These are phyloP conservation scores for Leccinellum rugosiceps DNA, from an alignment of 768 basidiomycete species.

Conservation along the genomic window DNA sequence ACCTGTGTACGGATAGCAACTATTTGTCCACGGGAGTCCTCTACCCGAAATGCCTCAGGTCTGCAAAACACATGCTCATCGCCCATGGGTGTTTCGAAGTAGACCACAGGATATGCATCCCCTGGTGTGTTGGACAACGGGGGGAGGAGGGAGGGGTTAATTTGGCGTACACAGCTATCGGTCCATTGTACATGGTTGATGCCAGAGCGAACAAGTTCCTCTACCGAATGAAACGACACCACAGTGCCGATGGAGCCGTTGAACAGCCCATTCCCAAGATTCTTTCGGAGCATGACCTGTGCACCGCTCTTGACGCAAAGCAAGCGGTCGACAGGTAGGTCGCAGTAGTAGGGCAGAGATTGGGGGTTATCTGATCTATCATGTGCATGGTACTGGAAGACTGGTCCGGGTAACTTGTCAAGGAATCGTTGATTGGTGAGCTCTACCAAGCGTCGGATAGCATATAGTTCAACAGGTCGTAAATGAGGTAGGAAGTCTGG, in stretches of 20 bases:
- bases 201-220: not conserved
- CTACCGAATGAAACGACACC: not conserved
- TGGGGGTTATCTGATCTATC: not conserved
- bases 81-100: not conserved
- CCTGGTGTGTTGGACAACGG: too few relatives aligned
- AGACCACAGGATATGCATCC: not conserved
- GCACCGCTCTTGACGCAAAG: not conserved
- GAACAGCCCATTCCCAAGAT: not conserved
- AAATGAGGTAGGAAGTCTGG: not conserved
- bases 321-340: not conserved
- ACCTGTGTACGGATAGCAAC: not conserved
- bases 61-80: not conserved
- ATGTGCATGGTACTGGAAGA: not conserved
- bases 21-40: not conserved
- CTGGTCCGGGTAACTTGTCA: not conserved
- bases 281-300: not conserved
- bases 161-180: not conserved
- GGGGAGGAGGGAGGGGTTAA: not conserved
- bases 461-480: not conserved
- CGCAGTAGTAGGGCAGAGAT: not conserved
- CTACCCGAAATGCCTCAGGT: not conserved
- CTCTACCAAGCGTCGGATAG: not conserved
- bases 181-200: not conserved
- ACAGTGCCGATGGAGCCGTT: not conserved
- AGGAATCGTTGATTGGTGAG: not conserved